Conservation (phyloP, 805 yeast species). For the Candida nonsorbophila region DNA sequence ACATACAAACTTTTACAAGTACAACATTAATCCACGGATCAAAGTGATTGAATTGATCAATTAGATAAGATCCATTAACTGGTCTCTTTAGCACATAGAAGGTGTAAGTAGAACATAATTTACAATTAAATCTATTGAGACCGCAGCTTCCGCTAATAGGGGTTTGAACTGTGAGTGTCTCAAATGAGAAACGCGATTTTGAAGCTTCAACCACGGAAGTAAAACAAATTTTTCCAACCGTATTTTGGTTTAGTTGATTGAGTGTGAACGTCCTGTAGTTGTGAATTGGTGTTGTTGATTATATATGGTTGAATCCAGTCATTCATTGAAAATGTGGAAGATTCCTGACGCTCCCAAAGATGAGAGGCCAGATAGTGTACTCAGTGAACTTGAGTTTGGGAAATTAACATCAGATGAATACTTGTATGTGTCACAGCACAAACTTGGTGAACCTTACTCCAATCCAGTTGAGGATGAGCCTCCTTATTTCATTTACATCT, state of each 20-base stretch:
- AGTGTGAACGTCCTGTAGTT: no score
- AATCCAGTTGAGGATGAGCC: conserved; percentile 79
- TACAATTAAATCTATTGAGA: no score
- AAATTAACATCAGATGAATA: conserved; percentile 58
- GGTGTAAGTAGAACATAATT: no score
- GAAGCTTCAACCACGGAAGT: neutral
- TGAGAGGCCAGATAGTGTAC: conserved; percentile 22
- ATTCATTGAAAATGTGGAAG: conserved; percentile 3
- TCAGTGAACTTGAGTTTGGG: conserved; percentile 68
- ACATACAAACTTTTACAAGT: conserved; percentile 16
- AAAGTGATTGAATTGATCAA: no score
- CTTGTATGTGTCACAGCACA: conserved; percentile 56
- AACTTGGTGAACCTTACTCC: conserved; percentile 52
- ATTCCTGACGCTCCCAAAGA: conserved; percentile 39
- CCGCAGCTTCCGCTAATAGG: no score
- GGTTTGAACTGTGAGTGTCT: conserved; percentile 1
- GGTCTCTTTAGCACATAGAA: no score
- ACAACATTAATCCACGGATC: no score
- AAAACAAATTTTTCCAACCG: no score
- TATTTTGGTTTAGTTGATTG: no score
- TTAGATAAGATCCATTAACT: no score
- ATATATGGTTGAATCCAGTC: no score
- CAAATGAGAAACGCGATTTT: neutral
- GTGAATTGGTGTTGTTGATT: no score
- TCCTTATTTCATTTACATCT: conserved; percentile 69